These are phyloP conservation scores for Aspergillus mulundensis DNA, from an alignment of 495 filamentous ascomycete genomes.

Conservation along the genomic window DNA sequence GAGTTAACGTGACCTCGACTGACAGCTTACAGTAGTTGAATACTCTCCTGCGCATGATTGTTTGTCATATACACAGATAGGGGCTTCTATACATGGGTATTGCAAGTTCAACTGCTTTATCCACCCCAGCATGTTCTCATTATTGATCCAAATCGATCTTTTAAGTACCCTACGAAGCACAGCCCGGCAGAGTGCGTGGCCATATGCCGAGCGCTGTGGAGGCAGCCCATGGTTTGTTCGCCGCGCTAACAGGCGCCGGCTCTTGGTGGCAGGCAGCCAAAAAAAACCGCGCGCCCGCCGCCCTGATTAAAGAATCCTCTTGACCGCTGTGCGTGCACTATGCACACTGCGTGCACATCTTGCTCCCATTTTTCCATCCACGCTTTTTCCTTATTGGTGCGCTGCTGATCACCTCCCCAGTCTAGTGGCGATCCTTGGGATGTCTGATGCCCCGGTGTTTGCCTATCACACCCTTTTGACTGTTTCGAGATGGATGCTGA, in stretches of 20 bases:
- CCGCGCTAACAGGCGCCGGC: neutral
- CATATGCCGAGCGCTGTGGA: neutral
- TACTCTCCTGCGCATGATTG: neutral
- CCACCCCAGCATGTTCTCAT: neutral
- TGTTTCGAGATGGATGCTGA: neutral
- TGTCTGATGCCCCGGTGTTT: constrained; percentile 11
- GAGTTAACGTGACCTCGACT: neutral
- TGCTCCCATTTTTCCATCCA: constrained; percentile 28
- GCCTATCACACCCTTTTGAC: constrained; percentile 15
- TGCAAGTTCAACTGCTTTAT: no score
- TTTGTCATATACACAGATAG: neutral
- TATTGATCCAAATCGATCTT: no score
- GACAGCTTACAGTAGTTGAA: neutral
- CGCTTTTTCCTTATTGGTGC: constrained; percentile 14
- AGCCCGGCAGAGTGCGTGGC: constrained; percentile 5
- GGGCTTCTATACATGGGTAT: neutral
- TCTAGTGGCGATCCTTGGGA: constrained; percentile 28
- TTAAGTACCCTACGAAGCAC: no score
- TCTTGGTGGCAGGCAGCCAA: neutral
- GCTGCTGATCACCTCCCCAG: constrained; percentile 25
- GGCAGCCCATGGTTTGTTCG: neutral
- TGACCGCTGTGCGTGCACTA: constrained; percentile 5
- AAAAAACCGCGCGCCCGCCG: neutral
- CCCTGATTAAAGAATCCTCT: constrained; percentile 3
- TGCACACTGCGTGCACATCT: no score